Evolutionary conservation across 2,329 filamentous ascomycete genomes (phyloP), one percentile per base, ranked within the genome.

Genomic region (Hyphodiscus sp.): DNA sequence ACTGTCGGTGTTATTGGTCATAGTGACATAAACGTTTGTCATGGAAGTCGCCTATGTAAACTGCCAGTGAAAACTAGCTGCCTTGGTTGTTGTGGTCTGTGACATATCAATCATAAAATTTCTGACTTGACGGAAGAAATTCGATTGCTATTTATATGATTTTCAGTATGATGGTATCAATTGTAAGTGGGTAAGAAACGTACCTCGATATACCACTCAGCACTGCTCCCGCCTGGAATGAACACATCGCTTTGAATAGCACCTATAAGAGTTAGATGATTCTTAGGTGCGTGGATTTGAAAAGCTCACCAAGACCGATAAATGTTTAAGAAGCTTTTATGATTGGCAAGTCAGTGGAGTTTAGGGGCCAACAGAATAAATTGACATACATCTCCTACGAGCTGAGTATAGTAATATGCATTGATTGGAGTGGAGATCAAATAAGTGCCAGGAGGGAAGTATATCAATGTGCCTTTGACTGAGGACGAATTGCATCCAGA

Each of bases 401-500:
- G 11, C 5, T 38, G 4, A 5, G 33, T 38, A 13, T 38, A 38
- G 13, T 38, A 38, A 5, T 38, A 13, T 5, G 4, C 33, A 13
- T 6, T n/a, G 2, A 38, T 38, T 2, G 33, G 33, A 15, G 5
- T 38, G 4, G 33, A 38, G 33, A 38, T 38, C 11, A 38, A 38
- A 13, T 38, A 38, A 4, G 33, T 38, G 5, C 33, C 33, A 15
- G 33, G 5, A 2, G 91, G 91, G 75, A 96, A 95, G 75, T 94
- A 96, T 47, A 96, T 82, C 16, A 96, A 75, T 19, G 89, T 90
- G 0, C 90, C 90, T 1, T 82, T 81, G 15, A 80, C 80, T 1
- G 91, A 95, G 33, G 80, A 82, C 1, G 89, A 94, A 67, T 91
- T 86, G 68, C 91, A 96, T 58, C 81, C 80, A 55, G 79, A 67